A percentile compares a stretch with the other conserved stretches of the same genome.
Evolutionary conservation across 345 rosid genomes (phyloP).

Genomic region (Eucalyptus marginata): DNA sequence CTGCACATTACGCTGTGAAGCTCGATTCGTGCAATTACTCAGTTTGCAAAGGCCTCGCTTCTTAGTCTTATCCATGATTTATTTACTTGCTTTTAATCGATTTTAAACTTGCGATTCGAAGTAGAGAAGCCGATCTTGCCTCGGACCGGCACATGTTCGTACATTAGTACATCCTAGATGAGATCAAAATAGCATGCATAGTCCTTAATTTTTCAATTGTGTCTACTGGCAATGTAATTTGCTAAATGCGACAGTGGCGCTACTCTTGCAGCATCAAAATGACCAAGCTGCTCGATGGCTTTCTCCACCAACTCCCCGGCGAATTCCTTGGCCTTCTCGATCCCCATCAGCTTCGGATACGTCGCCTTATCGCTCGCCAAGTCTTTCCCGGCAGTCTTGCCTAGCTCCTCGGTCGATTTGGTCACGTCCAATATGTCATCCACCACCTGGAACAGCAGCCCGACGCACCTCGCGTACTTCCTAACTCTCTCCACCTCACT

Average conservation of each 20-base stretch:
- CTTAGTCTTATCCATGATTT: not conserved
- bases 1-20: not conserved
- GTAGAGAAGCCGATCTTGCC: not conserved
- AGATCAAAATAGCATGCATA: not conserved
- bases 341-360: conserved; percentile 20
- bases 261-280: conserved; percentile 13
- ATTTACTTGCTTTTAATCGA: not conserved
- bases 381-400: conserved; percentile 30
- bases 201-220: not conserved
- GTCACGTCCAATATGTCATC: conserved; percentile 23
- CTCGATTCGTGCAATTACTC: not conserved
- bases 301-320: conserved; percentile 6
- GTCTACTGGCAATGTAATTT: conserved; percentile 9
- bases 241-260: conserved; percentile 18
- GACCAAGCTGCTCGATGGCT: conserved; percentile 13
- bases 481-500: conserved; percentile 8
- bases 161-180: not conserved
- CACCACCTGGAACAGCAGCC: conserved; percentile 21
- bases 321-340: conserved; percentile 12
- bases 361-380: conserved; percentile 20
- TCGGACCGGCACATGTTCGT: not conserved
- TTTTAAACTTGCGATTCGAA: not conserved
- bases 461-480: conserved; percentile 16
- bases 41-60: not conserved
- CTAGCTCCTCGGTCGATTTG: conserved; percentile 14